These are phyloP conservation scores for Ampelocalamus luodianensis DNA, from an alignment of 176 grass and related monocot genomes.

Conservation along the genomic window DNA sequence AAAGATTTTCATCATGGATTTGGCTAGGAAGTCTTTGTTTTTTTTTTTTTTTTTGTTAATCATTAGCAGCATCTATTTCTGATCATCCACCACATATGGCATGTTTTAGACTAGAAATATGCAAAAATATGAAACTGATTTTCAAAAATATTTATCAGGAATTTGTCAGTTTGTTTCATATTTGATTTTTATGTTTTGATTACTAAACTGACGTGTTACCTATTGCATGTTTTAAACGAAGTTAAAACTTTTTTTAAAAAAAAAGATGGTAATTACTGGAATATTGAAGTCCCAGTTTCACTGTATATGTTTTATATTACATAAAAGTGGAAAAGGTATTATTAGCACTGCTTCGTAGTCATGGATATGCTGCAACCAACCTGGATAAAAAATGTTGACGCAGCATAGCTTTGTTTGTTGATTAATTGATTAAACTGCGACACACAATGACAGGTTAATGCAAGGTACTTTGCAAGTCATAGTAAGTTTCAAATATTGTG, in stretches of 20 bases:
- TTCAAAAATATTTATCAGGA: too few species aligned
- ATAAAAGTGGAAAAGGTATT: background rate
- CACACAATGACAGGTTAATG: background rate
- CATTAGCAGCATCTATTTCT: background rate
- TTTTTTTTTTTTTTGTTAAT: background rate
- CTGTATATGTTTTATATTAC: background rate
- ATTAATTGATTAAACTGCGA: background rate
- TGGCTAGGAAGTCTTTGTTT: too few species aligned
- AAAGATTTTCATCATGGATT: conserved; percentile 25
- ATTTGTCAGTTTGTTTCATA: background rate
- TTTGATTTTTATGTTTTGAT: background rate
- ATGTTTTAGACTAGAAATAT: background rate
- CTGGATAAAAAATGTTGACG: background rate
- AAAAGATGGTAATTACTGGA: background rate
- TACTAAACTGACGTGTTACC: background rate
- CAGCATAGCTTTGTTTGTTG: background rate
- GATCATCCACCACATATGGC: background rate
- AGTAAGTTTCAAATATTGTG: background rate
- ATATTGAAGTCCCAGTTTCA: background rate
- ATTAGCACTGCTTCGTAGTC: background rate
- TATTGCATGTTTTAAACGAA: too few species aligned
- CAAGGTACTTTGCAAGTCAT: too few species aligned
- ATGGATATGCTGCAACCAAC: background rate
- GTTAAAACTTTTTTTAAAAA: background rate
- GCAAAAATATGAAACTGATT: background rate